Conservation (phyloP, 2,329 filamentous ascomycete genomes). For the Trichoderma oligosporum region DNA sequence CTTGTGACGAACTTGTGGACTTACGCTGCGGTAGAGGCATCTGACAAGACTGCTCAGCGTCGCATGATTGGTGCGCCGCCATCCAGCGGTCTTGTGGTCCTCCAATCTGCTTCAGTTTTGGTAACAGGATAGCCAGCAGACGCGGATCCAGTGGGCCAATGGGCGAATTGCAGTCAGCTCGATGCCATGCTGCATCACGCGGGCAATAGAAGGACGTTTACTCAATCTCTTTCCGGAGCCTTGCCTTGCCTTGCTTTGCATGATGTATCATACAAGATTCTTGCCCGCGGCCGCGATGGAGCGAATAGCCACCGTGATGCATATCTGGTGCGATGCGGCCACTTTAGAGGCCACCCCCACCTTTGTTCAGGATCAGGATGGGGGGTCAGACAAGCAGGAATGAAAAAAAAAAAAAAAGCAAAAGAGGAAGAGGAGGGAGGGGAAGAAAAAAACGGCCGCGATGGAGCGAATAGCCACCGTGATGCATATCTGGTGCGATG, state of each 20-base stretch:
- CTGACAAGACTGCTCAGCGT: constrained; percentile 13
- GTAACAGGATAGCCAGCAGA: background rate
- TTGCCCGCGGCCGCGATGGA: constrained; percentile 1
- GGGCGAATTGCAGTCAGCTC: constrained; percentile 18
- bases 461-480: constrained; percentile 13
- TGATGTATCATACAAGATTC: constrained; percentile 12
- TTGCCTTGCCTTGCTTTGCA: constrained; percentile 16
- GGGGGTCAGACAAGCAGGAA: background rate
- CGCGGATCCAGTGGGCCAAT: constrained; percentile 12
- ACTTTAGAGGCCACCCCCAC: constrained; percentile 10
- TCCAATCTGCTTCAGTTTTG: constrained; percentile 13
- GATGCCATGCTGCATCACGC: constrained; percentile 18
- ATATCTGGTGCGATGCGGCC: constrained; percentile 20
- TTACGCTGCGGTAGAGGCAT: constrained; percentile 17
- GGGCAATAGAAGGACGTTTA: constrained; percentile 17
- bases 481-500: constrained; percentile 20
- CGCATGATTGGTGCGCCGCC: constrained; percentile 20
- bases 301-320: constrained; percentile 14
- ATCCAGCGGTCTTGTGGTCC: constrained; percentile 20
- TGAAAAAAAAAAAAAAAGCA: background rate
- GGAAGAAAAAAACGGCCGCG: no score
- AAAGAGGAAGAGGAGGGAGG: background rate
- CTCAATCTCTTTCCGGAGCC: constrained; percentile 6
- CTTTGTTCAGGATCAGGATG: constrained; percentile 1
- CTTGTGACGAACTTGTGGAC: constrained; percentile 20